A percentile compares a stretch with the other conserved stretches of the same genome.
These are phyloP conservation scores for Debaryomyces prosopidis DNA, from an alignment of 805 yeast genomes.

Conservation along the genomic window DNA sequence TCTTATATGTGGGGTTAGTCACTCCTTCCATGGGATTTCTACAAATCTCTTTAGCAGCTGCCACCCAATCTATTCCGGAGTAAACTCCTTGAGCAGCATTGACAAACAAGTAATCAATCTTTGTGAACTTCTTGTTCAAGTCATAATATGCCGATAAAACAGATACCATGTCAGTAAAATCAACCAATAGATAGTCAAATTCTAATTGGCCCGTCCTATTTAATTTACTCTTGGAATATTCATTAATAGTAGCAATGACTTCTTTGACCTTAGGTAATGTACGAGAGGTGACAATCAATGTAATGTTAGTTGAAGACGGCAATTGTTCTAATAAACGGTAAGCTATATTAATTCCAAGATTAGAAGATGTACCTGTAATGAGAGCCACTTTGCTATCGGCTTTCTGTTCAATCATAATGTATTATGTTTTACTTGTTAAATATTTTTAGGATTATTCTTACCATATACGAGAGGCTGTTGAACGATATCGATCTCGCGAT, in stretches of 20 bases:
- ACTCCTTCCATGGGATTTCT: conserved; percentile 74
- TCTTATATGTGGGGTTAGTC: conserved; percentile 85
- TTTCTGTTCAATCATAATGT: no score
- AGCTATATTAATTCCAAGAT: conserved; percentile 85
- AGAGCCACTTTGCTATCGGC: conserved; percentile 34
- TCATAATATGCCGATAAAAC: conserved; percentile 74
- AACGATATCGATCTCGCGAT: no score
- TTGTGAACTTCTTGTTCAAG: conserved; percentile 58
- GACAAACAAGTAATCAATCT: conserved; percentile 76
- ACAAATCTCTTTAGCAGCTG: conserved; percentile 68
- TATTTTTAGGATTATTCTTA: no score
- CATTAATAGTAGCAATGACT: conserved; percentile 59
- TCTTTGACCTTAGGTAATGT: conserved; percentile 83
- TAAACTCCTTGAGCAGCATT: conserved; percentile 92
- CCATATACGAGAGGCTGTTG: no score
- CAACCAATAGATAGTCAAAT: conserved; percentile 87
- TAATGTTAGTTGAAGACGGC: conserved; percentile 56
- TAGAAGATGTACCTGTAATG: conserved; percentile 49
- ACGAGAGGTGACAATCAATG: conserved; percentile 86
- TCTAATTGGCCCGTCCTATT: conserved; percentile 61
- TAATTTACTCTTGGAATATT: conserved; percentile 28
- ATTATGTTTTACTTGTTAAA: no score
- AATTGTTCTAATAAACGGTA: conserved; percentile 68
- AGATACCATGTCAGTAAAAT: conserved; percentile 87
- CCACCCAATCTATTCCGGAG: conserved; percentile 83